Evolutionary conservation across 257 asterid genomes (phyloP), one percentile per base, ranked within the genome.

Genomic region (Datura wrightii): DNA sequence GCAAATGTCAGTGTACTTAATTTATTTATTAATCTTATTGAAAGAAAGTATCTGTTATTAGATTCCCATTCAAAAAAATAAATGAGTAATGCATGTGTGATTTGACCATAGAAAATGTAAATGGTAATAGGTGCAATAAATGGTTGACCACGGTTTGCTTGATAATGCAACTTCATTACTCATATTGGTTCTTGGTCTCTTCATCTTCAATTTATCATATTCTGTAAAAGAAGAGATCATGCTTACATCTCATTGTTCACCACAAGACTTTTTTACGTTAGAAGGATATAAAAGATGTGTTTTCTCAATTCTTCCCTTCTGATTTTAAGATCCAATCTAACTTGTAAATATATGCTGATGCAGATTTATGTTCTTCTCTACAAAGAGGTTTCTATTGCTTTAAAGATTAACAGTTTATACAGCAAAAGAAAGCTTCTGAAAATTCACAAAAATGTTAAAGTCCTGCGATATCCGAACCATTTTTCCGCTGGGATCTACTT

Each of bases 281-380:
- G 79, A 71, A 24, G 37, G 79, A 71, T 71, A 44, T 56, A 31
- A 74, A 50, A 48, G 60, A 74, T 48, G 60, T 48, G 24, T 52
- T 76, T 76, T 31, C 42, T 13, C 82, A 50, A 24, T 48, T 76
- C 62, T 76, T 76, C 24, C 8, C 2, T 50, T 50, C 10, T 13
- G 24, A 11, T 50, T 31, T 52, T 50, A 50, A 50, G 82, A 14
- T 31, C 31, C 62, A 31, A 34, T 13, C 62, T 78, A 78, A 78
- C 82, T 52, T 50, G 14, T 76, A 76, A 50, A 76, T 76, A 14
- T 78, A 62, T 50, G 80, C 50, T 72, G 54, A 42, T 93, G 93
- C 97, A 96, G 99, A 94, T 96, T 88, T 89, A 90, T 92, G 92
- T 94, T 90, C 98, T 96, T 87, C 97, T 96, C 60, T 96, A 94